Conservation (phyloP, 2,329 filamentous ascomycete species). For the Diplocarpon mali region DNA sequence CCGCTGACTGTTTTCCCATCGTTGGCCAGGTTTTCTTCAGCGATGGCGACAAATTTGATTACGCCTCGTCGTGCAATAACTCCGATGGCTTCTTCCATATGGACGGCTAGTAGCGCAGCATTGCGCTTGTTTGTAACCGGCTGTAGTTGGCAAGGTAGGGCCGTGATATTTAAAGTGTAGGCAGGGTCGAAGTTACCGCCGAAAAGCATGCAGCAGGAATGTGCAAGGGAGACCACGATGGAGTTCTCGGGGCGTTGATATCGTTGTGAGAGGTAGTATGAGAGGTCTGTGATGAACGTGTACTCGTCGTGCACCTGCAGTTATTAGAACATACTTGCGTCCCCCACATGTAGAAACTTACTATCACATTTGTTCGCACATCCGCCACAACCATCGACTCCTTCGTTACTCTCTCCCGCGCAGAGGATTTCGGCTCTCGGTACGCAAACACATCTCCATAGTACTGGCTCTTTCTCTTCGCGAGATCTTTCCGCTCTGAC, state of each 20-base stretch:
- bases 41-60: conserved; percentile 57
- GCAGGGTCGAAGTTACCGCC: conserved; percentile 67
- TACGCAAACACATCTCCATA: conserved; percentile 28
- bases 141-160: conserved; percentile 57
- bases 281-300: conserved; percentile 62
- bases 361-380: conserved; percentile 52
- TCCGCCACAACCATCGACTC: conserved; percentile 47
- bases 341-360: conserved; percentile 29
- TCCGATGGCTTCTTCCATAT: conserved; percentile 59
- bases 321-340: conserved; percentile 17
- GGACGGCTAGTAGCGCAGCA: conserved; percentile 63
- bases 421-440: conserved; percentile 22
- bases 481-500: conserved; percentile 21
- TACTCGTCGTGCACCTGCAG: conserved; percentile 63
- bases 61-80: conserved; percentile 58
- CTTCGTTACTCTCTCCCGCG: conserved; percentile 22
- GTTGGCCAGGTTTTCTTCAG: conserved; percentile 61
- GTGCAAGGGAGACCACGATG: conserved; percentile 65
- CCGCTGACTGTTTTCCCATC: conserved; percentile 59
- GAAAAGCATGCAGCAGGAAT: conserved; percentile 64
- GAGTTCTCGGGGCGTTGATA: conserved; percentile 65
- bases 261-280: conserved; percentile 59
- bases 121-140: conserved; percentile 73
- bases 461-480: conserved; percentile 25
- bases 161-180: conserved; percentile 65